Conservation (phyloP, 148 eudicot genomes). For the Simmondsia chinensis region DNA sequence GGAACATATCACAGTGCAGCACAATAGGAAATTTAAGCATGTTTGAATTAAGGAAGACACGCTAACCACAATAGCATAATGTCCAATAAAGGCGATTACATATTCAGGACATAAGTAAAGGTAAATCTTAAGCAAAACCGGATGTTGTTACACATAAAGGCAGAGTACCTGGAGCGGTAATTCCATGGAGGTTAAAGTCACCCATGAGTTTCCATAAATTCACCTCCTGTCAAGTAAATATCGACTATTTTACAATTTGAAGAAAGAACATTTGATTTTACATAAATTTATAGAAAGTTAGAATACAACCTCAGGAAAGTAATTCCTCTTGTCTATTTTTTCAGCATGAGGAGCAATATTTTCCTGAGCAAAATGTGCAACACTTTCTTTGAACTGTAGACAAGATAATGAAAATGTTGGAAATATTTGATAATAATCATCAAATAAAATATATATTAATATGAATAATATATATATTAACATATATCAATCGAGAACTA, state of each 20-base stretch:
- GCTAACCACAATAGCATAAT: too few relatives aligned
- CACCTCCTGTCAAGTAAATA: conserved; percentile 47
- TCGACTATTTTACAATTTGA: neutral
- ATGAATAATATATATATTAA: too few relatives aligned
- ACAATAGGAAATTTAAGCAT: too few relatives aligned
- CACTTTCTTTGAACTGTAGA: conserved; percentile 87
- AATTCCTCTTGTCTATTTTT: conserved; percentile 66
- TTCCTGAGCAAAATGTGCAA: conserved; percentile 91
- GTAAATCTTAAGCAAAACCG: neutral
- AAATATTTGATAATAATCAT: neutral
- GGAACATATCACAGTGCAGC: too few relatives aligned
- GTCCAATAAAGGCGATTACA: neutral
- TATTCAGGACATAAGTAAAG: neutral
- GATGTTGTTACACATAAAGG: neutral
- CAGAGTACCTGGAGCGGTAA: conserved; percentile 80
- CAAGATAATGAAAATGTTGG: neutral
- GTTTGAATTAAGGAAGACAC: too few relatives aligned
- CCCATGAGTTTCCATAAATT: conserved; percentile 98
- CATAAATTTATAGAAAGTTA: neutral
- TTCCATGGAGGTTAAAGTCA: conserved; percentile 91
- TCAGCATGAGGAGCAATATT: conserved; percentile 89
- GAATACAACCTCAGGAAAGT: conserved; percentile 73
- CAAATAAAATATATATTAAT: too few relatives aligned
- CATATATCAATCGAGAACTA: too few relatives aligned
- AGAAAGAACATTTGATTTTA: neutral